These are phyloP conservation scores for Pyrus betulifolia DNA, from an alignment of 306 rosid genomes.

Conservation along the genomic window DNA sequence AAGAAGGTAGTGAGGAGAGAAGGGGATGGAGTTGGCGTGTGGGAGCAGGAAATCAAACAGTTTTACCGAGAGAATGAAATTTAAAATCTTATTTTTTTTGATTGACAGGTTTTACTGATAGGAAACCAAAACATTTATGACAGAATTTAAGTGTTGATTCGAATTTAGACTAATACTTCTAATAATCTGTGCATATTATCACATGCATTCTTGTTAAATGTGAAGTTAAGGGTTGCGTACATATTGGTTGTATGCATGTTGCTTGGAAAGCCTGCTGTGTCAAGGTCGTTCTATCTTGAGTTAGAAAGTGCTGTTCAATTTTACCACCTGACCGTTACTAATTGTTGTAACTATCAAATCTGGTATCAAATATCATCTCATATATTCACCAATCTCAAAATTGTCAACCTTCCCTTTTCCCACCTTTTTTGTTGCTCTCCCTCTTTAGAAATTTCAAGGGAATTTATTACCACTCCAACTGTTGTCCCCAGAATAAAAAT, in stretches of 20 bases:
- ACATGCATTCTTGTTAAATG: too few relatives aligned
- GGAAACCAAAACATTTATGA: too few relatives aligned
- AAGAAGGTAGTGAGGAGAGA: too few relatives aligned
- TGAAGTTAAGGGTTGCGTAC: neutral
- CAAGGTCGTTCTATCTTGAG: neutral
- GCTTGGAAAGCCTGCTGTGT: neutral
- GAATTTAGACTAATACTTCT: too few relatives aligned
- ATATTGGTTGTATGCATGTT: neutral
- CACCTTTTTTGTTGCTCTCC: neutral
- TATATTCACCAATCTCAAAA: neutral
- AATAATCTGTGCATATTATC: too few relatives aligned
- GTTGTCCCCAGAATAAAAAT: neutral
- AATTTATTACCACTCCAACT: neutral
- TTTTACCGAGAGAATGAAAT: too few relatives aligned
- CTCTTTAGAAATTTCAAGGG: neutral
- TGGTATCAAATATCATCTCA: neutral
- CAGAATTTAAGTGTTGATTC: too few relatives aligned
- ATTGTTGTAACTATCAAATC: neutral
- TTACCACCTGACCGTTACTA: neutral
- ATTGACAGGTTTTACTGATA: too few relatives aligned
- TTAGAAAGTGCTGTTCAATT: neutral
- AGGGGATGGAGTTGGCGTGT: too few relatives aligned
- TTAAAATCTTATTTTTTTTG: too few relatives aligned
- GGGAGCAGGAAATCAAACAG: too few relatives aligned
- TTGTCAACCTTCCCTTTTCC: too few relatives aligned